These are phyloP conservation scores for Pichia cactophila DNA, from an alignment of 1,139 yeast genomes.

Conservation along the genomic window DNA sequence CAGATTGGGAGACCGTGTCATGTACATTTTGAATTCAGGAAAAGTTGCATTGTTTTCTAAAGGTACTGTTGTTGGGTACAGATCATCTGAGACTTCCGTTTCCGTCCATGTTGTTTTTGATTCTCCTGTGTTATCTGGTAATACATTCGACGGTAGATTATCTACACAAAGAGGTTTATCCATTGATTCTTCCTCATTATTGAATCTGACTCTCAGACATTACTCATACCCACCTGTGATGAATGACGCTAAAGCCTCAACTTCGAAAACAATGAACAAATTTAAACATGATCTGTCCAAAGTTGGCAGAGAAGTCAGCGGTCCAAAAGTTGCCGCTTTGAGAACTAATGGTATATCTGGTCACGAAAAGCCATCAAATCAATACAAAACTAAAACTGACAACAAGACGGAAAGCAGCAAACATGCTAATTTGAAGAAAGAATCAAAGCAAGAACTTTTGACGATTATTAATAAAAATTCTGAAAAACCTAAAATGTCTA, in stretches of 20 bases:
- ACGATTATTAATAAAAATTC: conserved; percentile 1
- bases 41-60: conserved; percentile 81
- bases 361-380: neutral
- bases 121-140: conserved; percentile 73
- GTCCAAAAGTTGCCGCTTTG: neutral
- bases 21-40: conserved; percentile 80
- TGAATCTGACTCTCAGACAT: conserved; percentile 70
- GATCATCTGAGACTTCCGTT: conserved; percentile 51
- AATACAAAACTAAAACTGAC: conserved; percentile 7
- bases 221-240: conserved; percentile 55
- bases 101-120: conserved; percentile 77
- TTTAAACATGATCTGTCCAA: neutral
- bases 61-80: conserved; percentile 86
- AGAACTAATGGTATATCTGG: neutral
- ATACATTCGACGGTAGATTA: conserved; percentile 69
- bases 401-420: conserved; percentile 1
- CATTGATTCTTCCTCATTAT: conserved; percentile 72
- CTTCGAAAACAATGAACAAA: neutral
- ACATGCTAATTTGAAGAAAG: conserved; percentile 13
- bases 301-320: neutral
- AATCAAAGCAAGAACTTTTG: conserved; percentile 8
- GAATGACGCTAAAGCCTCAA: neutral
- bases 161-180: conserved; percentile 74
- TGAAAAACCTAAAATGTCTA: neutral
- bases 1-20: conserved; percentile 81